Evolutionary conservation across 176 grass and related monocot species (phyloP).

Genomic region (Aegilops tauschii): DNA sequence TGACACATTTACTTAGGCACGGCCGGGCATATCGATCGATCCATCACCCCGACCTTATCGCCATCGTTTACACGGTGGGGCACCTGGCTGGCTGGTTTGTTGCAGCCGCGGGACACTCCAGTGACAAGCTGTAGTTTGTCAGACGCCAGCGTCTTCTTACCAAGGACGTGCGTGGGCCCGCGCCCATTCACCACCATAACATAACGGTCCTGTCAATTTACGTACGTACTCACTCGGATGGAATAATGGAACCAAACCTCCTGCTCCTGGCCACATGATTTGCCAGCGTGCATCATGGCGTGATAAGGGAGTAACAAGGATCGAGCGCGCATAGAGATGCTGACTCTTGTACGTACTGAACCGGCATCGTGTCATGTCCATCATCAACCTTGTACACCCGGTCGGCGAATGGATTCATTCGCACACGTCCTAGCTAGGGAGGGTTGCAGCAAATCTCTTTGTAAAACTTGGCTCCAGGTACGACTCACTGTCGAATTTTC

Average conservation of each 20-base stretch:
- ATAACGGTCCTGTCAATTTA: background rate
- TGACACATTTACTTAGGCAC: background rate
- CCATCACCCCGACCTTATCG: background rate
- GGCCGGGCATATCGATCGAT: background rate
- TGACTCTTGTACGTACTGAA: background rate
- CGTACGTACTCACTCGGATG: background rate
- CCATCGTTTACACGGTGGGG: background rate
- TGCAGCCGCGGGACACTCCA: background rate
- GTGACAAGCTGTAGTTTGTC: slow-evolving; percentile 24
- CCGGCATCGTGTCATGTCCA: no score
- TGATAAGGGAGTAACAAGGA: background rate
- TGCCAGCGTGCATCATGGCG: background rate
- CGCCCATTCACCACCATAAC: background rate
- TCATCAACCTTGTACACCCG: no score
- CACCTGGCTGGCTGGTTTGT: background rate
- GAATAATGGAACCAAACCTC: background rate
- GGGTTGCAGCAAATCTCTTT: no score
- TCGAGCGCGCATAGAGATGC: background rate
- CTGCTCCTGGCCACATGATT: background rate
- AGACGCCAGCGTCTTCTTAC: background rate
- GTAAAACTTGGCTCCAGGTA: no score
- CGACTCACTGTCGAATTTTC: no score
- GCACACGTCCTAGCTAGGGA: no score
- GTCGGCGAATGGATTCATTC: no score
- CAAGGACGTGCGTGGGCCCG: background rate